phyloP scores from a whole-genome alignment of 345 rosid species.

The Aegle marmelos region DNA sequence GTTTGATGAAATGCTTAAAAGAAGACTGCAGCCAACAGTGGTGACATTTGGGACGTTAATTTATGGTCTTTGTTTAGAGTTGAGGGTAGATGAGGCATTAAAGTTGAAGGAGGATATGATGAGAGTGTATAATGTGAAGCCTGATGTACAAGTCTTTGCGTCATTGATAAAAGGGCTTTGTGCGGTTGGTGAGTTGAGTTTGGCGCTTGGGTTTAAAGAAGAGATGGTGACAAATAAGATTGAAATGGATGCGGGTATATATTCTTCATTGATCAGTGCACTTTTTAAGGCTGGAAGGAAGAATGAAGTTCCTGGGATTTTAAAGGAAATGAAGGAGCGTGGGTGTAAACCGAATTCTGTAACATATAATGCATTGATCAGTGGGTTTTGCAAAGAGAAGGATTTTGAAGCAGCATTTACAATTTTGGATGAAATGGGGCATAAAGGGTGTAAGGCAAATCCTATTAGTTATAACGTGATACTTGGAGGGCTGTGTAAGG shows the following conservation, averaged over 20 bases:
- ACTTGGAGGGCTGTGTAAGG: constrained; percentile 53
- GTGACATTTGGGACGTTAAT: constrained; percentile 63
- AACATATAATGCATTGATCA: constrained; percentile 65
- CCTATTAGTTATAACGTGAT: constrained; percentile 64
- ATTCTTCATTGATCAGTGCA: constrained; percentile 52
- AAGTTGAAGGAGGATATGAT: constrained; percentile 64
- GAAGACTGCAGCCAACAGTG: constrained; percentile 40
- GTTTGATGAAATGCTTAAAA: constrained; percentile 62
- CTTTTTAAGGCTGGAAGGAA: constrained; percentile 51
- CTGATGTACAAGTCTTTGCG: constrained; percentile 39
- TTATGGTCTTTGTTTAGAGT: constrained; percentile 43
- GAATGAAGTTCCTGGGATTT: constrained; percentile 39
- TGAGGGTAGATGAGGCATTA: constrained; percentile 60
- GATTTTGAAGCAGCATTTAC: constrained; percentile 53
- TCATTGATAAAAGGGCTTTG: constrained; percentile 61
- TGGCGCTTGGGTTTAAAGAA: constrained; percentile 60
- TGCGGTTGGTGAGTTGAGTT: constrained; percentile 37
- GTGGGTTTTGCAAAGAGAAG: constrained; percentile 43
- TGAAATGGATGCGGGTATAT: constrained; percentile 48
- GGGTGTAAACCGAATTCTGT: constrained; percentile 58
- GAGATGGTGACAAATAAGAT: constrained; percentile 50
- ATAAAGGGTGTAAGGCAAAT: constrained; percentile 56
- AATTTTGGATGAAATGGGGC: constrained; percentile 56
- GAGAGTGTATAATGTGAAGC: constrained; percentile 34
- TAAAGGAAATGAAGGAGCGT: constrained; percentile 59